phyloP scores from a whole-genome alignment of 1,139 yeast genomes.

The Saccharomyces pastorianus region DNA sequence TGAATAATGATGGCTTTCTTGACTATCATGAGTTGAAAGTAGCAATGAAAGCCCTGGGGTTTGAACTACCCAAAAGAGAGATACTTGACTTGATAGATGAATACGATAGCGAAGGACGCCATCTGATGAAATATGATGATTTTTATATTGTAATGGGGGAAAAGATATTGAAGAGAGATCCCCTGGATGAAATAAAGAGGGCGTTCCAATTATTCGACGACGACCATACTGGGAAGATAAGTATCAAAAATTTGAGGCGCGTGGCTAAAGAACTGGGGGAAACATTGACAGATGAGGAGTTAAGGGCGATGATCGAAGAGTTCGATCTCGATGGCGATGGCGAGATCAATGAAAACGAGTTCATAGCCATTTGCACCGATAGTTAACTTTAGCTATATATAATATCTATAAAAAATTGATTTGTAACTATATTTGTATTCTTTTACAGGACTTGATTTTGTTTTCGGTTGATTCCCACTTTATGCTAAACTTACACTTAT shows the following conservation, averaged over 20 bases:
- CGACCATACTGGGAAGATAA: constrained; percentile 78
- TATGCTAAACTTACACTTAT: no score
- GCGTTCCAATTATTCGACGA: constrained; percentile 90
- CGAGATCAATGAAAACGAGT: constrained; percentile 87
- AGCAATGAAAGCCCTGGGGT: constrained; percentile 90
- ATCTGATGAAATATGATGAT: constrained; percentile 69
- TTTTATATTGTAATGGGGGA: constrained; percentile 62
- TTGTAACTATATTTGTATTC: neutral
- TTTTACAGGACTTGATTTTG: neutral
- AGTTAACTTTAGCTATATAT: constrained; percentile 8
- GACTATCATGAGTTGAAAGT: constrained; percentile 90
- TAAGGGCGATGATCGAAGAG: constrained; percentile 95
- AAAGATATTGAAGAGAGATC: constrained; percentile 76
- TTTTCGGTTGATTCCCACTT: constrained; percentile 1
- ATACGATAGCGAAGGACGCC: constrained; percentile 69
- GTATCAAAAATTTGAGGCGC: constrained; percentile 71
- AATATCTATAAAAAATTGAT: neutral
- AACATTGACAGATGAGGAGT: constrained; percentile 82
- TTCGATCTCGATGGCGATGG: constrained; percentile 97
- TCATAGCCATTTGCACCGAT: constrained; percentile 81
- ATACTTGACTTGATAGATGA: constrained; percentile 75
- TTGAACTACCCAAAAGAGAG: constrained; percentile 73
- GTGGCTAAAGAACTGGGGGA: constrained; percentile 94
- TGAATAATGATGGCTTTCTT: constrained; percentile 81
- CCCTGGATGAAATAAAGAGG: constrained; percentile 81